phyloP scores from a whole-genome alignment of 2,329 filamentous ascomycete genomes.

The Teratosphaeria zuluensis region DNA sequence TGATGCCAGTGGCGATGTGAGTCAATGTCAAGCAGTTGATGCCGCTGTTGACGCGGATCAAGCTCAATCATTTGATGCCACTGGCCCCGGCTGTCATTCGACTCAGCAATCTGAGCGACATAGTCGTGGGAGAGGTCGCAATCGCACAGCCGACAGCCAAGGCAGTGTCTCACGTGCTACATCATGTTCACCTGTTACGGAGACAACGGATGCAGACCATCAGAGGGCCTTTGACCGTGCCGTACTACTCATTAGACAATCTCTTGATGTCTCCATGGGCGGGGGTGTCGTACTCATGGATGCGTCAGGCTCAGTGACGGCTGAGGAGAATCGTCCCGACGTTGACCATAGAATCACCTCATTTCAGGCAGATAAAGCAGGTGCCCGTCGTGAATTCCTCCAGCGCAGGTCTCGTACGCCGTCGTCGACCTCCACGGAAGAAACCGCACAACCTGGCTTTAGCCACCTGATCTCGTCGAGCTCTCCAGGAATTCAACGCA shows the following conservation, averaged over 20 bases:
- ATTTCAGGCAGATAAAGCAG: not conserved
- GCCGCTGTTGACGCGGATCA: not conserved
- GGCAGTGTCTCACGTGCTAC: not conserved
- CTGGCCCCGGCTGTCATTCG: not conserved
- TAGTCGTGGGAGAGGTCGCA: not conserved
- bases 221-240: conserved; percentile 36
- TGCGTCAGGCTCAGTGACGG: conserved; percentile 3
- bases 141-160: not conserved
- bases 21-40: not conserved
- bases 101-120: not conserved
- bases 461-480: not conserved
- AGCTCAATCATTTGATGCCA: not conserved
- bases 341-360: not conserved
- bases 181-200: conserved; percentile 3
- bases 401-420: not conserved
- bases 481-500: conserved; percentile 7
- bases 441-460: not conserved
- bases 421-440: not conserved
- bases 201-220: conserved; percentile 21
- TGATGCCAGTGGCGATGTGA: not conserved
- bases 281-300: conserved; percentile 35
- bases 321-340: not conserved
- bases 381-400: not conserved
- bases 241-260: conserved; percentile 37
- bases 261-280: conserved; percentile 30